Evolutionary conservation across 768 basidiomycete species (phyloP).

Genomic region (Kwoniella newhampshirensis): DNA sequence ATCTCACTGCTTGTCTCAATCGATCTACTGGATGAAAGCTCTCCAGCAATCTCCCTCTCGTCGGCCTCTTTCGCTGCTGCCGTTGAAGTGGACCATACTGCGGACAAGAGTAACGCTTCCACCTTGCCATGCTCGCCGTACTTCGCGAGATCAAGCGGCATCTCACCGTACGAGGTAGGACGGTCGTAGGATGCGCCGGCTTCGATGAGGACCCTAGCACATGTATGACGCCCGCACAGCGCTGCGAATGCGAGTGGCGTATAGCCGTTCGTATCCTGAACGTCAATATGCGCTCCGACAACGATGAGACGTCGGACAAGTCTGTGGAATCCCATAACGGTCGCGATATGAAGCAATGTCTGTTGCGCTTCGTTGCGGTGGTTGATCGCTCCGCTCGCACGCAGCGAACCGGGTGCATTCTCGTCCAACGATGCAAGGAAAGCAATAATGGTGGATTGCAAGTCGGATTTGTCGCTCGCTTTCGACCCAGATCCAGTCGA

Average conservation of each 20-base stretch:
- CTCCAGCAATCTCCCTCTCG: slow-evolving; percentile 6
- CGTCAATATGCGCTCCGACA: slow-evolving; percentile 74
- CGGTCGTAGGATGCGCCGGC: slow-evolving; percentile 69
- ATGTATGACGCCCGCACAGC: slow-evolving; percentile 64
- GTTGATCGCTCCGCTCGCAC: slow-evolving; percentile 65
- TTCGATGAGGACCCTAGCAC: slow-evolving; percentile 66
- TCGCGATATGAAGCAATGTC: slow-evolving; percentile 82
- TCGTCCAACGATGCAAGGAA: slow-evolving; percentile 75
- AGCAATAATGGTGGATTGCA: slow-evolving; percentile 74
- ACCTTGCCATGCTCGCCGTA: slow-evolving; percentile 52
- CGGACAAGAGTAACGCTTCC: slow-evolving; percentile 46
- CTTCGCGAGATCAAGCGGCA: slow-evolving; percentile 54
- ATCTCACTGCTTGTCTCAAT: slow-evolving; percentile 31
- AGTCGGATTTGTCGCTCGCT: slow-evolving; percentile 38
- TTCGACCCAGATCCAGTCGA: slow-evolving; percentile 9
- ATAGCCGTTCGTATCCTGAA: slow-evolving; percentile 82
- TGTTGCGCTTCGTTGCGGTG: slow-evolving; percentile 70
- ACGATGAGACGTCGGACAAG: slow-evolving; percentile 71
- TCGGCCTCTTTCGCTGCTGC: slow-evolving; percentile 8
- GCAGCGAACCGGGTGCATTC: slow-evolving; percentile 55
- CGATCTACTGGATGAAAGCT: background rate
- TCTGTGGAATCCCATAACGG: slow-evolving; percentile 71
- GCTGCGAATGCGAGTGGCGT: slow-evolving; percentile 87
- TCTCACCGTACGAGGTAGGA: slow-evolving; percentile 51
- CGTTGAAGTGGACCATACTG: slow-evolving; percentile 40